phyloP scores from a whole-genome alignment of 306 rosid genomes.

The Potentilla sterilis region DNA sequence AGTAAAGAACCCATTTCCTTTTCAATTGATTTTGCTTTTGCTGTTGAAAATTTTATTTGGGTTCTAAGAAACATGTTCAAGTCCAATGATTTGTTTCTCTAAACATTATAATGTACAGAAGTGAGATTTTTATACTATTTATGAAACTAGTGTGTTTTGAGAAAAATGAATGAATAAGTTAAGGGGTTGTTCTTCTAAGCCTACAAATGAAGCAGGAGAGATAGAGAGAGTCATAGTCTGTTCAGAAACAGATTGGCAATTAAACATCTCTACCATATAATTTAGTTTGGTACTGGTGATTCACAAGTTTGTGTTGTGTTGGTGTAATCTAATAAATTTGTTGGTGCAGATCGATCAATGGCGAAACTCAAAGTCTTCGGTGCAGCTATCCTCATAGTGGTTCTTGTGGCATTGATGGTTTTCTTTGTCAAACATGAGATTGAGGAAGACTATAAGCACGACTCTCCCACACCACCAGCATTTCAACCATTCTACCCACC shows the following conservation, averaged over 20 bases:
- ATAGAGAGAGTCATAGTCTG: background rate
- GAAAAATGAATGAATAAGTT: background rate
- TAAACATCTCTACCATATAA: background rate
- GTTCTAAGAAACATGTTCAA: background rate
- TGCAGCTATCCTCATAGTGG: background rate
- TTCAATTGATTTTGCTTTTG: background rate
- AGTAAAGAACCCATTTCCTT: background rate
- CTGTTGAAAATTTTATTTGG: background rate
- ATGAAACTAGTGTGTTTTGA: background rate
- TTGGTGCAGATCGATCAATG: background rate
- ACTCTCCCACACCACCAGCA: background rate
- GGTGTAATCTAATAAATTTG: background rate
- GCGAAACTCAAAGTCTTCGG: background rate
- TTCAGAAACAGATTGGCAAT: background rate
- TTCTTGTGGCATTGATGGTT: background rate
- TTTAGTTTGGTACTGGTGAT: background rate
- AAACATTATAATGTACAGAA: background rate
- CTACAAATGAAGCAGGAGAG: background rate
- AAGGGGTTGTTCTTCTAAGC: background rate
- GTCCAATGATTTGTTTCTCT: background rate
- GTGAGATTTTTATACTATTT: background rate
- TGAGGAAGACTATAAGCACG: background rate
- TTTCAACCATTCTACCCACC: background rate
- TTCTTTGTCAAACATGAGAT: constrained; percentile 6
- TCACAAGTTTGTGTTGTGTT: background rate